Conservation (phyloP, 2,329 filamentous ascomycete genomes). For the Trichoderma sp. region DNA sequence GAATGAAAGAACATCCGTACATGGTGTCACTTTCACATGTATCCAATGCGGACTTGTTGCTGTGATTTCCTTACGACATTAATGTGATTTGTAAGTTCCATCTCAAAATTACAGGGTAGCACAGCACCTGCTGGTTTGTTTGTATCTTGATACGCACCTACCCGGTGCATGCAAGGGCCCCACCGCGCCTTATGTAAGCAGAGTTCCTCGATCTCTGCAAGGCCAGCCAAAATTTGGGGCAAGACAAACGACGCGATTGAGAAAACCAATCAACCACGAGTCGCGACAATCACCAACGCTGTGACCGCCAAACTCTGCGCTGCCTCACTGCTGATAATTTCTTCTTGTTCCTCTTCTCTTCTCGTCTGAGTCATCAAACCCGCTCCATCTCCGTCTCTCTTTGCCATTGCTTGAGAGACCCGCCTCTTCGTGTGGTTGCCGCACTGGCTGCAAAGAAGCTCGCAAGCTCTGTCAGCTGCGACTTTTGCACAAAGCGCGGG, state of each 20-base stretch:
- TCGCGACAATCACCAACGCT: conserved; percentile 22
- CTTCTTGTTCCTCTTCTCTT: neutral
- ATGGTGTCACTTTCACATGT: neutral
- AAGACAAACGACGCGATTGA: conserved; percentile 23
- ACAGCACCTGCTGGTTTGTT: neutral
- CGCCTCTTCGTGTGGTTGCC: neutral
- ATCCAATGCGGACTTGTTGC: neutral
- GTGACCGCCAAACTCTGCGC: neutral
- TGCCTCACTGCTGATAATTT: neutral
- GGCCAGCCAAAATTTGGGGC: conserved; percentile 22
- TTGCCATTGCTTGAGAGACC: neutral
- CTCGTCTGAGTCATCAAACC: neutral
- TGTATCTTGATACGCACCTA: neutral
- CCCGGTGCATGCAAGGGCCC: neutral
- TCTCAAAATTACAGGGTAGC: neutral
- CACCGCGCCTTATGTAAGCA: neutral
- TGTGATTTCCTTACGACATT: neutral
- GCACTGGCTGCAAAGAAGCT: neutral
- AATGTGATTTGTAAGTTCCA: no score
- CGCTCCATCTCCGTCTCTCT: neutral
- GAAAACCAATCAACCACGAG: conserved; percentile 21
- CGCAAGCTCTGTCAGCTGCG: neutral
- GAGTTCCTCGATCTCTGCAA: neutral
- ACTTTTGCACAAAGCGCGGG: conserved; percentile 10
- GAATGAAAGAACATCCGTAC: neutral